Percentiles rank a stretch among this genome's conserved stretches.
Conservation (phyloP, 75 land plant species). For the Pseudotsuga menziesii region DNA sequence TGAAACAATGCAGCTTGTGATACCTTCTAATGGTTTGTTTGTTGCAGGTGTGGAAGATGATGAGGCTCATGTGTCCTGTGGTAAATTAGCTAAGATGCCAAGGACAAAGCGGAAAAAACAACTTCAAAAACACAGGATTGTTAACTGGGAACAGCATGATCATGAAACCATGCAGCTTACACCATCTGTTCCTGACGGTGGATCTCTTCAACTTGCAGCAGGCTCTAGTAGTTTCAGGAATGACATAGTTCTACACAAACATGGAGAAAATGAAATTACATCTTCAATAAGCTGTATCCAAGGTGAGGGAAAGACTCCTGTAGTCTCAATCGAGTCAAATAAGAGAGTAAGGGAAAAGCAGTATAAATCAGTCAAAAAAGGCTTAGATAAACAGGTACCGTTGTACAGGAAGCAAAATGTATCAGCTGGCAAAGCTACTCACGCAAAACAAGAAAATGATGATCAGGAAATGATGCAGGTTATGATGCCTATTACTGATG, state of each 20-base stretch:
- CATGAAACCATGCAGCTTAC: background rate
- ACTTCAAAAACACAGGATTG: background rate
- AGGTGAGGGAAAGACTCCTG: background rate
- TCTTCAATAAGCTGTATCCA: background rate
- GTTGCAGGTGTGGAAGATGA: background rate
- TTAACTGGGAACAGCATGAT: background rate
- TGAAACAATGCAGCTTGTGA: background rate
- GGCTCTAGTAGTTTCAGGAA: background rate
- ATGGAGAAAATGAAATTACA: background rate
- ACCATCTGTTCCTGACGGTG: background rate
- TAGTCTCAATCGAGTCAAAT: background rate
- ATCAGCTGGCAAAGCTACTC: background rate
- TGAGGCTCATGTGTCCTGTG: background rate
- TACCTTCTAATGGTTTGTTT: background rate
- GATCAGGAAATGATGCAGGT: background rate
- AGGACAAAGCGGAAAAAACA: background rate
- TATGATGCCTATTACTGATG: background rate
- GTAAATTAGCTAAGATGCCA: background rate
- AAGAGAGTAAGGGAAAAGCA: slow-evolving; percentile 1
- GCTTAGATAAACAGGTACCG: background rate
- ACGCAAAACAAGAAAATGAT: background rate
- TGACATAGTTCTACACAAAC: background rate
- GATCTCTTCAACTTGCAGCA: background rate
- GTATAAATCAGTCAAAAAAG: background rate
- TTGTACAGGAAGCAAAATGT: background rate